These are phyloP conservation scores for Neospora caninum DNA, from an alignment of 169 alveolate genomes.

Conservation along the genomic window DNA sequence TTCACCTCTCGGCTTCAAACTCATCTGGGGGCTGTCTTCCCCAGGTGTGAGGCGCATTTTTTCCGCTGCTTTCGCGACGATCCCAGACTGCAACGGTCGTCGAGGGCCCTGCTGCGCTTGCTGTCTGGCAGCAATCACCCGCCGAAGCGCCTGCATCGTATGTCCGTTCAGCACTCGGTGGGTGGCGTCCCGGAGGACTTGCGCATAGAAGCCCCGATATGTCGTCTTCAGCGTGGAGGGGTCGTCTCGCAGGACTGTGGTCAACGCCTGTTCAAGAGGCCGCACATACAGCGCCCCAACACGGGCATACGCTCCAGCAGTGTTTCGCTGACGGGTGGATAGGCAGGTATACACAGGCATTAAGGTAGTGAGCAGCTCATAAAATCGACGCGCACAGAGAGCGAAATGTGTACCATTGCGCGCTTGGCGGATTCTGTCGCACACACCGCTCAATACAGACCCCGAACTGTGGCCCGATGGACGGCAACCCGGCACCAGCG, in stretches of 20 bases:
- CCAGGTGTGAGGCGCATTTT: background rate
- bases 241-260: background rate
- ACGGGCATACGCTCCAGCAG: background rate
- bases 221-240: background rate
- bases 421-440: no score
- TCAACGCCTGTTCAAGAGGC: background rate
- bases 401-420: no score
- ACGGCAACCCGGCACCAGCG: no score
- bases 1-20: background rate
- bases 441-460: no score
- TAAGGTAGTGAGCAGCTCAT: no score
- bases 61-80: background rate
- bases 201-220: conserved; percentile 18
- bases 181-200: conserved; percentile 40
- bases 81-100: background rate
- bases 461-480: no score
- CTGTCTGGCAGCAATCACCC: background rate
- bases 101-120: background rate
- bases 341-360: no score
- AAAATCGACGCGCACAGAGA: no score
- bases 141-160: conserved; percentile 22
- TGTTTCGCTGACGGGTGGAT: no score
- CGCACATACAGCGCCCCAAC: background rate
- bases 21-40: no score
- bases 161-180: conserved; percentile 40